Evolutionary conservation across 2,329 filamentous ascomycete genomes (phyloP).

Genomic region (Knoxdaviesia capensis): DNA sequence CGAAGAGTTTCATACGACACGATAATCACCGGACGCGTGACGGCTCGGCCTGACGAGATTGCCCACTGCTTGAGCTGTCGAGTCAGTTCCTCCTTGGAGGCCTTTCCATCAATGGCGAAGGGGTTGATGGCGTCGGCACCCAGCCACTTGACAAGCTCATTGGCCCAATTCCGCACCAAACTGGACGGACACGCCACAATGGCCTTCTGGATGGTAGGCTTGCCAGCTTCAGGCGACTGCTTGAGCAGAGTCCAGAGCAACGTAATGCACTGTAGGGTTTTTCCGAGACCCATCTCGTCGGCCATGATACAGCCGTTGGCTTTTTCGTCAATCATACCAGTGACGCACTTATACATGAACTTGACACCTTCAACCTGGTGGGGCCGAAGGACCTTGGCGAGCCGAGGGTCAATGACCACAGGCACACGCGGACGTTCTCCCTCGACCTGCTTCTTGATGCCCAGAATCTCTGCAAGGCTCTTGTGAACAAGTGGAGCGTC

Average conservation of each 20-base stretch:
- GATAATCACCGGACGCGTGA: slow-evolving; percentile 85
- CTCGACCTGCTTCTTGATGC: slow-evolving; percentile 77
- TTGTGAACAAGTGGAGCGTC: slow-evolving; percentile 79
- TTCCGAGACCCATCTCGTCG: slow-evolving; percentile 95
- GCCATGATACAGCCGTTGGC: slow-evolving; percentile 99
- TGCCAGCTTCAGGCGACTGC: slow-evolving; percentile 89
- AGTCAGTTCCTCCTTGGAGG: slow-evolving; percentile 79
- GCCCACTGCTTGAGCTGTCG: slow-evolving; percentile 88
- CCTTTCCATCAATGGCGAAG: slow-evolving; percentile 94
- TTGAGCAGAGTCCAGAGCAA: slow-evolving; percentile 94
- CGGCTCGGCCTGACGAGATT: slow-evolving; percentile 69
- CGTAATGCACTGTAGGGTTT: slow-evolving; percentile 91
- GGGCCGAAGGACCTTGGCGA: slow-evolving; percentile 77
- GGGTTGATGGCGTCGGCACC: slow-evolving; percentile 78
- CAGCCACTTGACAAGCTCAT: slow-evolving; percentile 92
- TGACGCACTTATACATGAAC: slow-evolving; percentile 89
- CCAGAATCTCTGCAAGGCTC: slow-evolving; percentile 84
- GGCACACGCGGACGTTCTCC: slow-evolving; percentile 73
- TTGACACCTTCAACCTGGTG: slow-evolving; percentile 98
- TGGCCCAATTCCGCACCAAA: slow-evolving; percentile 94
- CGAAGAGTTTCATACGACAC: slow-evolving; percentile 94
- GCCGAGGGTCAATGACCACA: slow-evolving; percentile 81
- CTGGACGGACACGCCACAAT: slow-evolving; percentile 94
- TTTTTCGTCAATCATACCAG: slow-evolving; percentile 82
- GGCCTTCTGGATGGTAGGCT: slow-evolving; percentile 82